Evolutionary conservation across 129 eudicot genomes (phyloP), one percentile per base, ranked within the genome.

Genomic region (Helianthus tuberosus): DNA sequence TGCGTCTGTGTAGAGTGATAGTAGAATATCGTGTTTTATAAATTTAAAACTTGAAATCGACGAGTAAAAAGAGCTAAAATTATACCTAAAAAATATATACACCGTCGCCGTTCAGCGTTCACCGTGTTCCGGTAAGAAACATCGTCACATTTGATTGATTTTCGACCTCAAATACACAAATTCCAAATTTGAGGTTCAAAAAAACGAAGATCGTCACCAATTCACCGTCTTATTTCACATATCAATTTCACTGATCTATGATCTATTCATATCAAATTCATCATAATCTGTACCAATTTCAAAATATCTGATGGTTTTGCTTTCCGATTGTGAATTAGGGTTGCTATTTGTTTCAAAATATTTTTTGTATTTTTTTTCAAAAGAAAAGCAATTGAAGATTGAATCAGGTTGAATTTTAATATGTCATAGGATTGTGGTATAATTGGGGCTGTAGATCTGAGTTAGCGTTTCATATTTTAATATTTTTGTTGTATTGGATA

Each of bases 131-230:
- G 84, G 84, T 80, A 80, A 80, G 84, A 75, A 47, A 64, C 36
- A 71, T 80, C 84, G 65, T 68, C 59, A 59, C 80, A 80, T 75
- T 80, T 80, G 80, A 75, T 80, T 80, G 77, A 69, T 63, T 68
- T 15, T 75, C 77, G 77, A 53, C 68, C 75, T 70, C 77, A 27
- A 66, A 35, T 0, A 57, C 17, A 15, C n/a, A 4, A 8, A 23
- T 20, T 54, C 29, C 29, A 1, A 25, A 32, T 76, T 78, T 78
- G 82, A 71, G 84, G 77, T 63, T 69, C 77, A 77, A 75, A 75
- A 75, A 41, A 61, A 68, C 60, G 75, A 67, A 61, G 79, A 69
- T 71, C 68, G 38, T 51, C 53, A 60, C 84, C 69, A 67, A 72
- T 79, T 72, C 78, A 57, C 66, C 36, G 60, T 64, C 61, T 64